Percentiles rank a stretch among this genome's conserved stretches.
These are phyloP conservation scores for Brettanomyces custersianus DNA, from an alignment of 805 yeast genomes.

Conservation along the genomic window DNA sequence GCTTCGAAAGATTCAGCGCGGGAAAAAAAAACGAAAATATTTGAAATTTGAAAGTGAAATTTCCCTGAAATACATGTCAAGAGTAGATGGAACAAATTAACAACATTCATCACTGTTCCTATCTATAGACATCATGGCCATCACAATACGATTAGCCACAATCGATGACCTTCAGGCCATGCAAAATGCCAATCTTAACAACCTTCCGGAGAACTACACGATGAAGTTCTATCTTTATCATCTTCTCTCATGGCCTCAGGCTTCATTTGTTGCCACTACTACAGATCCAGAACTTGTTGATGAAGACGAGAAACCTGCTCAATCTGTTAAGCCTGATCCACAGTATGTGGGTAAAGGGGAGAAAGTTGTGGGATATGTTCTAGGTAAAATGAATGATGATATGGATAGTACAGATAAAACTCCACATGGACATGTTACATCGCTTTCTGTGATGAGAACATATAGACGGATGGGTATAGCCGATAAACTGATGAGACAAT, in stretches of 20 bases:
- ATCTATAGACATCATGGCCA: no score
- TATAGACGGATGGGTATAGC: slow-evolving; percentile 95
- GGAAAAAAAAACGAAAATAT: background rate
- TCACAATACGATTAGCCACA: slow-evolving; percentile 83
- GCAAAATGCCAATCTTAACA: slow-evolving; percentile 90
- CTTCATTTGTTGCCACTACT: slow-evolving; percentile 89
- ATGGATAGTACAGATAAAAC: slow-evolving; percentile 55
- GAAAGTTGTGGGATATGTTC: slow-evolving; percentile 88
- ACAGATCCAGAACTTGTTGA: slow-evolving; percentile 37
- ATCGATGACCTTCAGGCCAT: slow-evolving; percentile 83
- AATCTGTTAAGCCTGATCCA: slow-evolving; percentile 18
- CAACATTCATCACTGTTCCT: background rate
- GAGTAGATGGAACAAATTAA: background rate
- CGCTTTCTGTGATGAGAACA: slow-evolving; percentile 89
- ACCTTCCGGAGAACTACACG: slow-evolving; percentile 90
- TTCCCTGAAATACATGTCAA: background rate
- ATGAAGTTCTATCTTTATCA: slow-evolving; percentile 92
- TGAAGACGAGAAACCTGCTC: slow-evolving; percentile 10
- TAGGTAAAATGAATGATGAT: slow-evolving; percentile 96
- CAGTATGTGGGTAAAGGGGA: slow-evolving; percentile 62
- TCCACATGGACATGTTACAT: slow-evolving; percentile 90
- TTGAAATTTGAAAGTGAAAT: background rate
- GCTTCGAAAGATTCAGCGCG: background rate
- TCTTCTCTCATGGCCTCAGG: slow-evolving; percentile 93
- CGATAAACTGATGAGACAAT: slow-evolving; percentile 79